Conservation (phyloP, 2,329 filamentous ascomycete genomes). For the Colletotrichum sp. region DNA sequence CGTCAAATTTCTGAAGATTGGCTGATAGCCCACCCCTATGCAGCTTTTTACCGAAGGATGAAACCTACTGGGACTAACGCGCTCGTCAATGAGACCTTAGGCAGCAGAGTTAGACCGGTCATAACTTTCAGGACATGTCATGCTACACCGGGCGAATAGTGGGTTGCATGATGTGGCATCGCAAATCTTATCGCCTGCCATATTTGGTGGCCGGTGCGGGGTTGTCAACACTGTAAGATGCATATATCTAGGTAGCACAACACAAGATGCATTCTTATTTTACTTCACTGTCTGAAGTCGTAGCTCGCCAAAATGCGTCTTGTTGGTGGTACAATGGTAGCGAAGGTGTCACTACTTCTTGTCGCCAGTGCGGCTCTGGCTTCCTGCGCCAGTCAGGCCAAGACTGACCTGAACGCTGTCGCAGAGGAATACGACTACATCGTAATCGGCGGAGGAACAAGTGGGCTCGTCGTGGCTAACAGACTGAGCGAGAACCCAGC, state of each 20-base stretch:
- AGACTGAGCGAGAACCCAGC: constrained; percentile 39
- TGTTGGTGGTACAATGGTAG: neutral
- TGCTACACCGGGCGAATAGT: neutral
- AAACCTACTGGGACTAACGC: neutral
- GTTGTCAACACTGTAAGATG: neutral
- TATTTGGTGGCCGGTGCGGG: neutral
- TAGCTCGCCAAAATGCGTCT: neutral
- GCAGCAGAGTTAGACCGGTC: neutral
- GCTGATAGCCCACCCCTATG: neutral
- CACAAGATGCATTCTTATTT: neutral
- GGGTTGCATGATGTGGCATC: neutral
- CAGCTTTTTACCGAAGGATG: neutral
- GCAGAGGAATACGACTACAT: constrained; percentile 33
- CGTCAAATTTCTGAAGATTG: neutral
- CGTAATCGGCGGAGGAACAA: constrained; percentile 39
- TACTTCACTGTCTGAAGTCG: neutral
- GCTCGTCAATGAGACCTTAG: neutral
- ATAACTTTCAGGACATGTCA: neutral
- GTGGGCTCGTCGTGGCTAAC: constrained; percentile 39
- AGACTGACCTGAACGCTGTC: neutral
- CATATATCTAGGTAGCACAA: neutral
- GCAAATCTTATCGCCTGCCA: neutral
- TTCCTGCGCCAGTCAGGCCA: neutral
- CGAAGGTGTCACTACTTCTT: neutral
- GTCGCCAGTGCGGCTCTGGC: neutral